A percentile compares a stretch with the other conserved stretches of the same genome.
Conservation (phyloP, 257 asterid genomes). For the Jacaranda mimosifolia region DNA sequence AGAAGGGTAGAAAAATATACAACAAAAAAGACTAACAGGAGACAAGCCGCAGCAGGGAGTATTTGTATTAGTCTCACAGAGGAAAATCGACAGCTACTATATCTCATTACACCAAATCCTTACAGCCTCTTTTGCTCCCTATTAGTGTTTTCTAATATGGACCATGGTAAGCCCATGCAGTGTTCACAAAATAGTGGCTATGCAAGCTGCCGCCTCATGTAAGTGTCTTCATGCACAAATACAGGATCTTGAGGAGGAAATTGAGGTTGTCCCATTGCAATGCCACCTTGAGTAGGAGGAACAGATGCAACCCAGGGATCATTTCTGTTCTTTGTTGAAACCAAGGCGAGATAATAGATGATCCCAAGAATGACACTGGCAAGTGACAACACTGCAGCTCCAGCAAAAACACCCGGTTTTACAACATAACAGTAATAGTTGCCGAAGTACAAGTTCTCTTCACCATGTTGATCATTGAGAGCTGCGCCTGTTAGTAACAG, state of each 20-base stretch:
- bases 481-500: conserved; percentile 91
- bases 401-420: conserved; percentile 89
- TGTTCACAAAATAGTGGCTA: conserved; percentile 29
- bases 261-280: conserved; percentile 92
- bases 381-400: conserved; percentile 75
- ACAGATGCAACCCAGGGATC: conserved; percentile 50
- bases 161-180: not conserved
- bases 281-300: conserved; percentile 62
- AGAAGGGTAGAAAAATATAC: no score
- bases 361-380: conserved; percentile 69
- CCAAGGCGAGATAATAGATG: conserved; percentile 55
- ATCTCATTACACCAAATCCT: not conserved
- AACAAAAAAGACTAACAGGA: no score
- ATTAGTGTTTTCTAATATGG: conserved; percentile 14
- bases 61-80: not conserved
- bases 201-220: conserved; percentile 72
- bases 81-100: not conserved
- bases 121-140: not conserved
- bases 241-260: conserved; percentile 75
- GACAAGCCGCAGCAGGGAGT: no score
- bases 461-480: conserved; percentile 80
- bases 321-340: conserved; percentile 42
- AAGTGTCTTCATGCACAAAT: conserved; percentile 93
- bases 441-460: conserved; percentile 71
- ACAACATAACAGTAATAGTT: conserved; percentile 78